Percentiles rank a stretch among this genome's conserved stretches.
These are phyloP conservation scores for Globisporangium mamillatum DNA, from an alignment of 352 stramenopile genomes.

Conservation along the genomic window DNA sequence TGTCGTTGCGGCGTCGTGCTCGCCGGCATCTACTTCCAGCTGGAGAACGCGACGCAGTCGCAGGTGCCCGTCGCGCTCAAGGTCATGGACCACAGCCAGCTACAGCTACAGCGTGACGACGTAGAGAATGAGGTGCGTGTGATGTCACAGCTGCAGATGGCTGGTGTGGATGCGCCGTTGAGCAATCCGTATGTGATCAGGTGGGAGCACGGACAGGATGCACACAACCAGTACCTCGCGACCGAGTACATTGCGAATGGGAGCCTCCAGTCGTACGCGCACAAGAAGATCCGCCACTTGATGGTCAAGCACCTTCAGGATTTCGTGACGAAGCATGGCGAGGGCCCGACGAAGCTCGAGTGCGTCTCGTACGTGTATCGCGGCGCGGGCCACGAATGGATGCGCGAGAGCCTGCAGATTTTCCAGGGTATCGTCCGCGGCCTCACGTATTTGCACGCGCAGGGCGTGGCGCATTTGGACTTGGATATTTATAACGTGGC, in stretches of 20 bases:
- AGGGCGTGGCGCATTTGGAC: conserved; percentile 77
- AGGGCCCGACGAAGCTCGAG: conserved; percentile 69
- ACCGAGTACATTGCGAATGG: conserved; percentile 83
- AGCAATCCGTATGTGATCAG: conserved; percentile 71
- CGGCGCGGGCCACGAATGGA: conserved; percentile 70
- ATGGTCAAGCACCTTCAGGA: conserved; percentile 72
- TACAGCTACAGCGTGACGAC: conserved; percentile 75
- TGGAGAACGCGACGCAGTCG: conserved; percentile 36
- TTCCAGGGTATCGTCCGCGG: conserved; percentile 66
- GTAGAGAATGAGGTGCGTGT: conserved; percentile 78
- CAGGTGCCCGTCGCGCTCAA: conserved; percentile 76
- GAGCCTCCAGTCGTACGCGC: conserved; percentile 67
- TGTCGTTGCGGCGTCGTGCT: conserved; percentile 81
- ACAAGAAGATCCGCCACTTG: conserved; percentile 64
- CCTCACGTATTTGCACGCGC: conserved; percentile 77
- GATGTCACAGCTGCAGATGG: conserved; percentile 76
- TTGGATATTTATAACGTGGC: conserved; percentile 86
- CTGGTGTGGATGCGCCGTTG: conserved; percentile 67
- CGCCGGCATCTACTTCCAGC: conserved; percentile 70
- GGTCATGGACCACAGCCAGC: conserved; percentile 71
- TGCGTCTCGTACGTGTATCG: conserved; percentile 81
- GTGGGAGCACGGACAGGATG: conserved; percentile 72
- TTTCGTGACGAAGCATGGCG: conserved; percentile 56
- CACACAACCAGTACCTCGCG: conserved; percentile 77
- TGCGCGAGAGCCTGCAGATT: conserved; percentile 62